Evolutionary conservation across 768 basidiomycete genomes (phyloP), one percentile per base, ranked within the genome.

Genomic region (Tricholoma matsutake): DNA sequence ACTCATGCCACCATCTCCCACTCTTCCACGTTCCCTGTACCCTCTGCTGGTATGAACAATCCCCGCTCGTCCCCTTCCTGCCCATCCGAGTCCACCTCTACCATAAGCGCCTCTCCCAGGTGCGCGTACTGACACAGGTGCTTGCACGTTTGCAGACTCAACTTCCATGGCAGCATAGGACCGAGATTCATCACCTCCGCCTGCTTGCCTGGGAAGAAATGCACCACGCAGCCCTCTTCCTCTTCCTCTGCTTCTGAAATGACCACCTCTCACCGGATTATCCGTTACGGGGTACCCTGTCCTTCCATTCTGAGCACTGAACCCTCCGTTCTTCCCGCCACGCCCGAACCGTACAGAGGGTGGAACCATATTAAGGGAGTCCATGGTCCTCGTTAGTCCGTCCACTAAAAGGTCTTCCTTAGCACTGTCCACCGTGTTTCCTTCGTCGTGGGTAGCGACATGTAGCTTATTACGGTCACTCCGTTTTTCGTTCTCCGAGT

Each of bases 321-420:
- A 83, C 6, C 83, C 86, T 28, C 81, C 81, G 20, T 70, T 74
- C 64, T 80, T 83, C 3, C 85, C 86, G 0, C 91, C 91, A 39
- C 89, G 79, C 25, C 91, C 91, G 61, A 93, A 93, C 11, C 86
- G 81, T 43, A 92, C 81, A 0, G 87, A 80, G 3, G 83, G 73
- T 3, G 91, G 91, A 1, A 92, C 83, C 58, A 92, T 81, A 8
- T 84, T 77, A 5, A 83, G 75, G 1, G 81, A 73, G 51, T 73
- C 72, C 64, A 83, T 65, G 1, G 79, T 79, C 25, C 77, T 71
- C 18, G 84, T 69, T 13, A 92, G 78, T 14, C 74, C 75, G 55
- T 88, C 83, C 35, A 86, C 65, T 35, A 69, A 71, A 25, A 66
- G 63, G 52, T 68, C 73, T 25, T 65, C 56, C 5, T 43, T 14